Evolutionary conservation across 495 filamentous ascomycete genomes (phyloP).

Genomic region (Aspergillus sparsus): DNA sequence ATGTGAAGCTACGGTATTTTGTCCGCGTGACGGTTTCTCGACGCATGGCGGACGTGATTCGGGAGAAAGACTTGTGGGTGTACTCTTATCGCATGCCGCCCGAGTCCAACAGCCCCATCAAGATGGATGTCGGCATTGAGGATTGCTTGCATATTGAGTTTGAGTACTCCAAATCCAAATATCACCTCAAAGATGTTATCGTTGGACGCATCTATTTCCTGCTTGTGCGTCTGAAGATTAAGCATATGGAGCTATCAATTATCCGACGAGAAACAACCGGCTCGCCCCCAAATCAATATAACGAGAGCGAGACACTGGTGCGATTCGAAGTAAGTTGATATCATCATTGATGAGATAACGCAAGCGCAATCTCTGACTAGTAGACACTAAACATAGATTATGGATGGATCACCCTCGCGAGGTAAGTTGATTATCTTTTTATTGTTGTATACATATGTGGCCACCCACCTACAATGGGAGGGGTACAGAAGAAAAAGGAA

Average conservation of each 20-base stretch:
- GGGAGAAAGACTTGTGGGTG: constrained; percentile 99
- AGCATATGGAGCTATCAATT: constrained; percentile 99
- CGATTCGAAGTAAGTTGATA: constrained; percentile 78
- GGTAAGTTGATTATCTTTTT: constrained; percentile 48
- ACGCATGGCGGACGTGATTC: constrained; percentile 95
- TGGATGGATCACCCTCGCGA: constrained; percentile 96
- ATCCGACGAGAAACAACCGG: constrained; percentile 97
- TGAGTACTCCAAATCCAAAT: constrained; percentile 98
- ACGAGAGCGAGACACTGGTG: constrained; percentile 97
- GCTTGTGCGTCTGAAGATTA: constrained; percentile 97
- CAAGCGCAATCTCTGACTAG: constrained; percentile 21
- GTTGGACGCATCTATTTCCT: constrained; percentile 99
- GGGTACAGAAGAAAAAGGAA: too few species aligned
- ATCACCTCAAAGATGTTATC: constrained; percentile 99
- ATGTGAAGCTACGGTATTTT: constrained; percentile 98
- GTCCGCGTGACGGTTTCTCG: constrained; percentile 94
- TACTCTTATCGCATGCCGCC: constrained; percentile 98
- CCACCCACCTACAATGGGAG: too few species aligned
- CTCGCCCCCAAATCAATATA: constrained; percentile 99
- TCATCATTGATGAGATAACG: not conserved
- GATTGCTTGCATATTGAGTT: constrained; percentile 99
- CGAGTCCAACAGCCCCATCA: constrained; percentile 96
- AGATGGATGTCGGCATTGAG: constrained; percentile 99
- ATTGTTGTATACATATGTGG: constrained; percentile 1
- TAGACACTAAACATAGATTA: constrained; percentile 63